Base-by-base conservation (phyloP, 441 rosid genomes). In the Corymbia calophylla region DNA sequence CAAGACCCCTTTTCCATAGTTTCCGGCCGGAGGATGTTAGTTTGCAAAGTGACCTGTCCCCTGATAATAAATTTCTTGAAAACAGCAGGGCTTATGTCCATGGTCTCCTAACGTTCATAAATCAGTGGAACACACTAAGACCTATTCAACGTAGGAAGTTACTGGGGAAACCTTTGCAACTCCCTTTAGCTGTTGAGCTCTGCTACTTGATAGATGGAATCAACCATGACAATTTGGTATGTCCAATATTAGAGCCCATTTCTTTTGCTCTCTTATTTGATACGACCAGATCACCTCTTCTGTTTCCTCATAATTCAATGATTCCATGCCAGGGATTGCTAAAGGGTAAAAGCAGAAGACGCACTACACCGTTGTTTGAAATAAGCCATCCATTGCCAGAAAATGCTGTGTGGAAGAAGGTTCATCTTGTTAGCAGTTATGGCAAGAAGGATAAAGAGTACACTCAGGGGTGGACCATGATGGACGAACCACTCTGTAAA, bases 401-500 rank as follows among this genome's bases (percentile, higher is more conserved):
- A 88, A 90, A 92, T 93, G 95, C 99, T 88, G 93, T 93, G 89
- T 97, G 98, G 99, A 96, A 94, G 93, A 94, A 88, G 91, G 95
- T 96, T 91, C 90, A 89, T 91, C 92, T 97, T 87, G 92, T 93
- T 68, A 87, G 93, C 90, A 92, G 95, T 86, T 90, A 89, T 90
- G 88, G 93, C 87, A 95, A 92, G 93, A 96, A 95, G 93, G 98
- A 96, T 92, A 97, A 93, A 88, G 95, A 94, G 92, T 98, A 96
- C 86, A 92, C 94, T 87, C 99, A 98, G 95, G 98, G 95, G 87
- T 97, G 99, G 99, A 94, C 93, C 87, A 82, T 90, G 88, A 90
- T 86, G 82, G 93, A 92, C 82, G 98, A 95, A 92, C 99, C 99
- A 86, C 99, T 98, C 87, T 98, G 99, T 91, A 98, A 98, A 93